Base-by-base conservation (phyloP, 345 rosid genomes). In the Aethionema arabicum region DNA sequence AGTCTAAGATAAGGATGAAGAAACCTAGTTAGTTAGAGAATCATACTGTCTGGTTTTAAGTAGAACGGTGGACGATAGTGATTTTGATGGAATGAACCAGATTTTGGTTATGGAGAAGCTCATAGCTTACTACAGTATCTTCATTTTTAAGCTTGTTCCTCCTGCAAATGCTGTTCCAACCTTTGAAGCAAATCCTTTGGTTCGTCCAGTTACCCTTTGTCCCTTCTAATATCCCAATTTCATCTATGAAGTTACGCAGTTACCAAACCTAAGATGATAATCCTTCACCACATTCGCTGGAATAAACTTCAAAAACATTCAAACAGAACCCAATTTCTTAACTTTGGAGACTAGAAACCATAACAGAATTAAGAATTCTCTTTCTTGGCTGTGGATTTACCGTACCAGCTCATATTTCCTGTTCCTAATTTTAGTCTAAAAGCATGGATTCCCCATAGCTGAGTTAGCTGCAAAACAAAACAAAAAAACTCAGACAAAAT, bases 101-200 rank as follows among this genome's bases (percentile, higher is more conserved):
- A 7, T 16, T 56, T 4, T 5, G 5, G 15, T 6, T 0, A 15
- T 65, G 71, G 27, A 72, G 56, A 4, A 59, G 41, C 44, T 72
- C 57, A 16, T 67, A 72, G 1, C 3, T 6, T 2, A n/a, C n/a
- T 2, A 52, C 62, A 4, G 3, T 33, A 21, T 72, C 71, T 6
- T 47, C 6, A 14, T 37, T 4, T 12, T 11, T 45, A 6, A 72
- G 38, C 21, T 39, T 52, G 32, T 72, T 72, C 32, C 75, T 72
- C 32, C 75, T 60, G 29, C 67, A 65, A 13, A 72, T 59, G 4
- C 56, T 59, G 45, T 59, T 47, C 71, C 71, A 72, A 4, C 75
- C 62, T 65, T 59, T 51, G 37, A 72, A 58, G 10, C 57, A 65
- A 2, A 52, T 0, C 38, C 66, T 58, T 0, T 53, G 21, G 45